Evolutionary conservation across 2,329 filamentous ascomycete genomes (phyloP).

Genomic region (Colletotrichum aenigma): DNA sequence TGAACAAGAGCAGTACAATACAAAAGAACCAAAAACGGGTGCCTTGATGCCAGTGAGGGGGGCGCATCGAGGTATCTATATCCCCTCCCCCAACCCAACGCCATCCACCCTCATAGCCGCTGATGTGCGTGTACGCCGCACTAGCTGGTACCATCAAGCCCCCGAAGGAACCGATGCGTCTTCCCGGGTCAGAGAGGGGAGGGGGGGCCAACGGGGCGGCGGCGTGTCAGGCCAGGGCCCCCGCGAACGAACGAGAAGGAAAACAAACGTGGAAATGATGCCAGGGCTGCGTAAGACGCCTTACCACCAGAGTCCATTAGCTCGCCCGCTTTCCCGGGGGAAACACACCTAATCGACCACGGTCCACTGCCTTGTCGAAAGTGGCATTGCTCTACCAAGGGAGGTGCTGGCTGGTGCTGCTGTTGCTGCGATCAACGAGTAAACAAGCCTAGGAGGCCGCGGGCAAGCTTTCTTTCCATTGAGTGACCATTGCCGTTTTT

Average conservation of each 20-base stretch:
- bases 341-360: background rate
- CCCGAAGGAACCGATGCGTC: background rate
- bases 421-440: background rate
- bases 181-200: background rate
- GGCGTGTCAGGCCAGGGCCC: background rate
- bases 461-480: background rate
- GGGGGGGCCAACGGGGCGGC: background rate
- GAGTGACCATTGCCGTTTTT: background rate
- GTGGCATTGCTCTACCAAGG: background rate
- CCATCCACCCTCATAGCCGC: background rate
- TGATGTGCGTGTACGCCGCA: background rate
- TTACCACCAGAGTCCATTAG: background rate
- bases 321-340: background rate
- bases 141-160: background rate
- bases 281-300: background rate
- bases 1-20: background rate
- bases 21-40: background rate
- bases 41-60: background rate
- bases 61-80: background rate
- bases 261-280: background rate
- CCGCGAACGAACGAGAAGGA: background rate
- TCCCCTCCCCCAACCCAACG: background rate
- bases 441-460: background rate
- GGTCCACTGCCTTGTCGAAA: background rate
- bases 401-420: background rate